These are phyloP conservation scores for Fusarium agapanthi DNA, from an alignment of 2,329 filamentous ascomycete species.

Conservation along the genomic window DNA sequence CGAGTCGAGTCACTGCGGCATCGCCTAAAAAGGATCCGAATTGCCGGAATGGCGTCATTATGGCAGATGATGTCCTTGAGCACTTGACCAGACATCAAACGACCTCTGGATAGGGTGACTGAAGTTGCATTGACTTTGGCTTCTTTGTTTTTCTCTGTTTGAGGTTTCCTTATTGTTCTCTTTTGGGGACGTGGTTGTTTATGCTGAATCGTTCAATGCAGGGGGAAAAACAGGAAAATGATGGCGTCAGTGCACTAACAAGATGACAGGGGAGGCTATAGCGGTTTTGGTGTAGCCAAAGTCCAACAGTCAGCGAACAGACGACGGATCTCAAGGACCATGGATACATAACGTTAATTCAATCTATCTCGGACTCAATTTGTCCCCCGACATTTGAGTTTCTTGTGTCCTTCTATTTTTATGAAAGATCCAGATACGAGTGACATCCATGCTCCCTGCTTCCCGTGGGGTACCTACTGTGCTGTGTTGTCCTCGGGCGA, in stretches of 20 bases:
- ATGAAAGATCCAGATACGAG: background rate
- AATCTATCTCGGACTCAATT: background rate
- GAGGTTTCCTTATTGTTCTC: background rate
- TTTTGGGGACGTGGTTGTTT: background rate
- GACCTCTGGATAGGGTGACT: background rate
- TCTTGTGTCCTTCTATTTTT: background rate
- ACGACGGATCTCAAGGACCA: background rate
- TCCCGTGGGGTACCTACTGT: constrained; percentile 1
- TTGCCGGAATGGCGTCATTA: constrained; percentile 5
- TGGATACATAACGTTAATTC: background rate
- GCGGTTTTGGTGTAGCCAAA: background rate
- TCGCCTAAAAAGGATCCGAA: background rate
- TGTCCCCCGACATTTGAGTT: background rate
- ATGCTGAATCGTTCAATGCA: constrained; percentile 5
- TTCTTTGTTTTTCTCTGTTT: background rate
- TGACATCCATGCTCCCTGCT: constrained; percentile 1
- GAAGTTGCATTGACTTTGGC: background rate
- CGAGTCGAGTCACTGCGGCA: background rate
- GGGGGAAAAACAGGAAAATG: constrained; percentile 19
- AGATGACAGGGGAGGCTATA: constrained; percentile 13
- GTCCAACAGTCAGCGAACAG: background rate
- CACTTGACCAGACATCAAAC: background rate
- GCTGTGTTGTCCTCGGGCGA: background rate
- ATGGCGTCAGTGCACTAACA: constrained; percentile 24
- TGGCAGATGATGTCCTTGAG: constrained; percentile 3